A percentile compares a stretch with the other conserved stretches of the same genome.
These are phyloP conservation scores for Fusarium chaquense DNA, from an alignment of 2,329 filamentous ascomycete genomes.

Conservation along the genomic window DNA sequence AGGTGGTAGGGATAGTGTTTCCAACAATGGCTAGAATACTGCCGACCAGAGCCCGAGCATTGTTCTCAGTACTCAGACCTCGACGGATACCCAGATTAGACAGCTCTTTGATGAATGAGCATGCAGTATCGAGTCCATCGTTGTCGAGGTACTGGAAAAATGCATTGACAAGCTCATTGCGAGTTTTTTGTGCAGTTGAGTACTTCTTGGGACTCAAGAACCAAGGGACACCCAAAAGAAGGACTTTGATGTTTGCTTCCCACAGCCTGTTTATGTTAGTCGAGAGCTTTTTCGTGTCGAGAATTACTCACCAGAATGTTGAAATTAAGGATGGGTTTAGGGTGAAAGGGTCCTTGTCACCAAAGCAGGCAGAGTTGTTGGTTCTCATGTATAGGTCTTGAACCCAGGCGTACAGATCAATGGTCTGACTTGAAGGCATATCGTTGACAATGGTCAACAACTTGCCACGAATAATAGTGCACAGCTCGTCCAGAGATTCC, in stretches of 20 bases:
- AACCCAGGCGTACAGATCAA: slow-evolving; percentile 34
- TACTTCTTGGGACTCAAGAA: slow-evolving; percentile 33
- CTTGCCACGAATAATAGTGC: slow-evolving; percentile 19
- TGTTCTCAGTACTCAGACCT: slow-evolving; percentile 38
- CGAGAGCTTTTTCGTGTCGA: accelerated
- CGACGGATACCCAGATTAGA: slow-evolving; percentile 24
- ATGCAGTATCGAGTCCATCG: slow-evolving; percentile 21
- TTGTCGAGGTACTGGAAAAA: slow-evolving; percentile 28
- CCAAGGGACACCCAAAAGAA: slow-evolving; percentile 34
- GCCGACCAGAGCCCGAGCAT: slow-evolving; percentile 36
- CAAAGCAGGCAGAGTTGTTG: slow-evolving; percentile 41
- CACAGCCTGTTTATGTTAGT: slow-evolving; percentile 16
- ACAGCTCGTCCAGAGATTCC: slow-evolving; percentile 26
- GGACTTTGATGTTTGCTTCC: slow-evolving; percentile 38
- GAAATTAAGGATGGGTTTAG: slow-evolving; percentile 11
- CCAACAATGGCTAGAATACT: slow-evolving; percentile 38
- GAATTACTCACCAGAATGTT: slow-evolving; percentile 24
- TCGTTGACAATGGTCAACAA: slow-evolving; percentile 20
- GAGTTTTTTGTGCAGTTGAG: slow-evolving; percentile 12
- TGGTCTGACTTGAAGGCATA: slow-evolving; percentile 10
- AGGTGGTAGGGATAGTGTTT: slow-evolving; percentile 38
- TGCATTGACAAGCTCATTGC: slow-evolving; percentile 29
- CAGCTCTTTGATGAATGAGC: slow-evolving; percentile 36
- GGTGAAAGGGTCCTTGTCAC: slow-evolving; percentile 34
- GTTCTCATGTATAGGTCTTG: slow-evolving; percentile 37